These are phyloP conservation scores for Ettlia oleoabundans DNA, from an alignment of 139 green algal species.

Conservation along the genomic window DNA sequence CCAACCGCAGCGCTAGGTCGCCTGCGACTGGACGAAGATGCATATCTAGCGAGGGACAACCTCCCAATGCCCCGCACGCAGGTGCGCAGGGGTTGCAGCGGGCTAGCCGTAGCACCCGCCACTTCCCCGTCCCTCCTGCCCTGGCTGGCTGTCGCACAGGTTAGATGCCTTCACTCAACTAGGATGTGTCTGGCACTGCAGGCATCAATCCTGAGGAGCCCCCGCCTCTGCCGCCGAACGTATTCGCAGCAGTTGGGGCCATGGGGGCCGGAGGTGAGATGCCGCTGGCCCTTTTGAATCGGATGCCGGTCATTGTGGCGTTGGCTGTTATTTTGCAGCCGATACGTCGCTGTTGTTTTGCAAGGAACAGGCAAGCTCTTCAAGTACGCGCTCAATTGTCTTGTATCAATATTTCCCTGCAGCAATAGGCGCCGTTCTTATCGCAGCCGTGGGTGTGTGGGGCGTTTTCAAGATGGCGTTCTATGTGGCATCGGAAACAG, in stretches of 20 bases:
- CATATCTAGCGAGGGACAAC: not conserved
- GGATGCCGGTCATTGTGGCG: not conserved
- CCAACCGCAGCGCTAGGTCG: not conserved
- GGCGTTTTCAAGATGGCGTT: constrained; percentile 64
- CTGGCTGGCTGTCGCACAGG: no score
- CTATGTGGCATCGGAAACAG: constrained; percentile 48
- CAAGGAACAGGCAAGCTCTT: not conserved
- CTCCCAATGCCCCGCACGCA: not conserved
- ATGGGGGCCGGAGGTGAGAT: constrained; percentile 58
- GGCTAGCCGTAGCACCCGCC: no score
- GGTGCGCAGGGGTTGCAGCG: no score
- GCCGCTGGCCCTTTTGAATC: not conserved
- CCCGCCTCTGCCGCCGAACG: constrained; percentile 41
- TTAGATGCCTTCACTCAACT: no score
- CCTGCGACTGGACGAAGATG: not conserved
- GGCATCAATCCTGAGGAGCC: constrained; percentile 28
- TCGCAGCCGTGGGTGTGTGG: constrained; percentile 58
- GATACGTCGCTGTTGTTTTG: not conserved
- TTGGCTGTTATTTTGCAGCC: not conserved
- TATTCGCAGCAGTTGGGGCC: constrained; percentile 48
- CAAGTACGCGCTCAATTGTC: not conserved
- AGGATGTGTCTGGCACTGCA: no score
- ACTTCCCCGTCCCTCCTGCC: no score
- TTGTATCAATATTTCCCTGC: no score
- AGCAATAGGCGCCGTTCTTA: constrained; percentile 53